Evolutionary conservation across 208 protist genomes (phyloP), one percentile per base, ranked within the genome.

Genomic region (Vickermania spadyakhi): DNA sequence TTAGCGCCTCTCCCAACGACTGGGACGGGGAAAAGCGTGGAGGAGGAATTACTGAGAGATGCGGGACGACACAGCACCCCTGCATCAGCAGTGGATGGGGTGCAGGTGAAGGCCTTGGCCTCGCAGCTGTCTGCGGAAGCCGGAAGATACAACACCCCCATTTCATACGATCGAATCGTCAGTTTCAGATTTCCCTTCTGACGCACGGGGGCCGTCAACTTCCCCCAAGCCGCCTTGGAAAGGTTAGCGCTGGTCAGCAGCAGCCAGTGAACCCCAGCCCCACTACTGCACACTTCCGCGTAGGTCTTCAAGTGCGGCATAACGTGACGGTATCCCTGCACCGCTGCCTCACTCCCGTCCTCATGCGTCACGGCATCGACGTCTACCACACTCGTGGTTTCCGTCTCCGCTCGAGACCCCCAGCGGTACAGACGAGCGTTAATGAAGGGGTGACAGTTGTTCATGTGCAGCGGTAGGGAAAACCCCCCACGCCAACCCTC

Each of bases 231-330:
- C 25, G 86, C 86, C 61, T 90, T 75, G 26, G 81, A 91, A 4
- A 96, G 67, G 61, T 96, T 96, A 1, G 80, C 76, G 59, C 83
- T 92, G 14, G 89, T 96, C 22, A 96, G 42, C 7, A 91, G 60
- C 52, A 81, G 78, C 84, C 89, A 96, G 28, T 71, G 68, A 22
- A 91, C 14, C 25, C 68, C 65, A 31, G 55, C 68, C 7, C 53
- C 57, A 7, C 11, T n/a, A 45, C 18, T 7, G 36, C 11, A 7
- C 22, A 82, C 26, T 28, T 69, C 67, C 2, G 77, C 75, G 66
- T 96, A 96, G 18, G 81, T 77, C 69, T 96, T 96, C 45, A 96
- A 75, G 74, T 96, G 89, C 3, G 89, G 89, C 59, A 93, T 30
- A 3, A 72, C 64, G 36, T 70, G 36, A 18, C 36, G 7, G 36